Base-by-base conservation (phyloP, 257 asterid species). In the Ilex aquifolium region DNA sequence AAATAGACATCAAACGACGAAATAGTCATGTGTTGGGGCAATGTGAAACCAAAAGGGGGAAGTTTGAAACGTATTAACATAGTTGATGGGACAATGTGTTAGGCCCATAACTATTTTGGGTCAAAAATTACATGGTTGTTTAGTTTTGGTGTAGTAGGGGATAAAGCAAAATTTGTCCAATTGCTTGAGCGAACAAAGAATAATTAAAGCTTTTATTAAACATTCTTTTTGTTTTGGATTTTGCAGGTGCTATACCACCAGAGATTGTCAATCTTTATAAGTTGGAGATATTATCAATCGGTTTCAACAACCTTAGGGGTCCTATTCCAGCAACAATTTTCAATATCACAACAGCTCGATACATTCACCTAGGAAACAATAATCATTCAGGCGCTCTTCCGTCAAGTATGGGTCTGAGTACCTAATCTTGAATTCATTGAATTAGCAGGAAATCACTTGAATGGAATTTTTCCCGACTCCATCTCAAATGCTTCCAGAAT, bases 391-490 rank as follows among this genome's bases (percentile, higher is more conserved):
- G 76, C 49, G 29, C 46, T 27, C 66, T 79, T 54, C 81, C 84
- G 32, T 42, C 57, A 21, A 63, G 8, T 62, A 57, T 76, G 57
- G 68, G 74, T 32, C 56, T 31, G 40, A n/a, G 40, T 72, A 49
- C 77, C 79, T n/a, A 69, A 63, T 17, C 67, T 78, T 15, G 59
- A 57, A 62, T 30, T 10, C 9, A 56, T 75, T 60, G n/a, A 57
- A 21, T 48, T 71, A n/a, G n/a, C n/a, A 10, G 74, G 68, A 36
- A 71, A 69, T 52, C 54, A 67, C 27, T 64, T 75, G 44, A 56
- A 52, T 44, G 81, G 81, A 13, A 10, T 60, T 17, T 31, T 81
- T 3, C 87, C 87, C 6, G 5, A 52, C 52, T 74, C 75, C 3
- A 69, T 74, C 29, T 56, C 68, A 57, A 68, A 68, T 5, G 65